A percentile compares a stretch with the other conserved stretches of the same genome.
phyloP scores from a whole-genome alignment of 208 protist genomes.

The Crithidia acanthocephali region DNA sequence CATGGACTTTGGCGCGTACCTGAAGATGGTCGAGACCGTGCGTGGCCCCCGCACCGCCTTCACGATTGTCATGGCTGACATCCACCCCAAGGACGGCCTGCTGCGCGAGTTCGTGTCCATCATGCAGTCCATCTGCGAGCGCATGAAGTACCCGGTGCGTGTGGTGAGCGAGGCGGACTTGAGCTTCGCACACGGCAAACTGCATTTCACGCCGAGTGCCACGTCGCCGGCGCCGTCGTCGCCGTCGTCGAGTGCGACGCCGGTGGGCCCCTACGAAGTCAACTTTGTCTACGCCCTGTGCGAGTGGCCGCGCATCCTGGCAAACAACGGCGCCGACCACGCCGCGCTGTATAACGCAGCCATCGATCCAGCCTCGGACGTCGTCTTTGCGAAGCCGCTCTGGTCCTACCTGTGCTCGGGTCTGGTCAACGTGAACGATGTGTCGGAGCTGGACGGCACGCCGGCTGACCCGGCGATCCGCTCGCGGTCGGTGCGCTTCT shows the following conservation, averaged over 20 bases:
- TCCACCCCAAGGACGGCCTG: slow-evolving; percentile 32
- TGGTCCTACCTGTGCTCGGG: slow-evolving; percentile 69
- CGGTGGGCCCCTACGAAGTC: slow-evolving; percentile 35
- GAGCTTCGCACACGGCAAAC: slow-evolving; percentile 40
- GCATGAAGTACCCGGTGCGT: slow-evolving; percentile 56
- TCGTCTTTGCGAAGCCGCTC: slow-evolving; percentile 79
- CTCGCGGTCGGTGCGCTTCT: slow-evolving; percentile 49
- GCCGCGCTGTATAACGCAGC: slow-evolving; percentile 57
- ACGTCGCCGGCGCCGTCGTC: slow-evolving; percentile 15
- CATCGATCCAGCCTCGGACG: slow-evolving; percentile 50
- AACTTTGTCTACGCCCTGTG: slow-evolving; percentile 65
- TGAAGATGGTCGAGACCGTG: slow-evolving; percentile 50
- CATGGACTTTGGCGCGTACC: slow-evolving; percentile 59
- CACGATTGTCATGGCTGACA: slow-evolving; percentile 49
- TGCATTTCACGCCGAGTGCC: slow-evolving; percentile 31
- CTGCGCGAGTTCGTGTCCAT: slow-evolving; percentile 41
- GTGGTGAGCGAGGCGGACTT: slow-evolving; percentile 60
- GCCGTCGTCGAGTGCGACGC: slow-evolving; percentile 15
- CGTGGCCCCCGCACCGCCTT: slow-evolving; percentile 64
- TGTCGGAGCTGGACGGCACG: slow-evolving; percentile 3
- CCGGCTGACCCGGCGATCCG: slow-evolving; percentile 6
- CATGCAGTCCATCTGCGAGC: slow-evolving; percentile 47
- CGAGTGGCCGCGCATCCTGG: slow-evolving; percentile 65
- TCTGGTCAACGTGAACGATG: slow-evolving; percentile 33
- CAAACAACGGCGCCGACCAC: slow-evolving; percentile 30